Percentiles rank a stretch among this genome's conserved stretches.
phyloP scores from a whole-genome alignment of 192 early-diverging fungal genomes.

The Kappamyces sp. region DNA sequence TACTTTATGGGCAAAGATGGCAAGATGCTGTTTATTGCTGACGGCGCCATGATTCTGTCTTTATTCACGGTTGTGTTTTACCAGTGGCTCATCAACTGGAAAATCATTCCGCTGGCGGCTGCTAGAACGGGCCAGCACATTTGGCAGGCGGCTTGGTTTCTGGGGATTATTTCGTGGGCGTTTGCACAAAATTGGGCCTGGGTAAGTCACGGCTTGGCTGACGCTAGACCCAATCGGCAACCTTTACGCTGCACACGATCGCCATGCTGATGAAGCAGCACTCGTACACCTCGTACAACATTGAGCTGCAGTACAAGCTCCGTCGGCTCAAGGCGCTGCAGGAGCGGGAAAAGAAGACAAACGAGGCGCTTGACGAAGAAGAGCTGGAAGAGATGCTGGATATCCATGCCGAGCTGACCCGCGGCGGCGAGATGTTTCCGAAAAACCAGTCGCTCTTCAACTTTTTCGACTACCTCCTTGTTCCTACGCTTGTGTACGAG shows the following conservation, averaged over 20 bases:
- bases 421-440: conserved; percentile 49
- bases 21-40: conserved; percentile 61
- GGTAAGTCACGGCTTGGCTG: conserved; percentile 62
- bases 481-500: conserved; percentile 91
- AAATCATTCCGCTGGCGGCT: conserved; percentile 37
- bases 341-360: conserved; percentile 5
- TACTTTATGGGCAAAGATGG: conserved; percentile 57
- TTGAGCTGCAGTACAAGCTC: conserved; percentile 45
- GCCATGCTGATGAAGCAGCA: conserved; percentile 96
- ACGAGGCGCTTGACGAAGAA: conserved; percentile 7
- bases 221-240: conserved; percentile 82
- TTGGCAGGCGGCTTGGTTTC: conserved; percentile 39
- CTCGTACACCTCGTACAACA: conserved; percentile 83
- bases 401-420: conserved; percentile 6
- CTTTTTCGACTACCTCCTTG: conserved; percentile 78
- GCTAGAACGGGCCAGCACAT: conserved; percentile 51
- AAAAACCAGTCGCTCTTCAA: conserved; percentile 74
- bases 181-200: conserved; percentile 71
- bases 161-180: conserved; percentile 21
- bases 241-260: conserved; percentile 79
- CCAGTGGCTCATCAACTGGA: conserved; percentile 46
- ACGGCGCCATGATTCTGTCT: conserved; percentile 60
- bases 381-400: conserved; percentile 14
- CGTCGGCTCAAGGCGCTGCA: not conserved
- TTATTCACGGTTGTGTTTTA: conserved; percentile 60